phyloP scores from a whole-genome alignment of 768 basidiomycete genomes.

The Kwoniella europaea region DNA sequence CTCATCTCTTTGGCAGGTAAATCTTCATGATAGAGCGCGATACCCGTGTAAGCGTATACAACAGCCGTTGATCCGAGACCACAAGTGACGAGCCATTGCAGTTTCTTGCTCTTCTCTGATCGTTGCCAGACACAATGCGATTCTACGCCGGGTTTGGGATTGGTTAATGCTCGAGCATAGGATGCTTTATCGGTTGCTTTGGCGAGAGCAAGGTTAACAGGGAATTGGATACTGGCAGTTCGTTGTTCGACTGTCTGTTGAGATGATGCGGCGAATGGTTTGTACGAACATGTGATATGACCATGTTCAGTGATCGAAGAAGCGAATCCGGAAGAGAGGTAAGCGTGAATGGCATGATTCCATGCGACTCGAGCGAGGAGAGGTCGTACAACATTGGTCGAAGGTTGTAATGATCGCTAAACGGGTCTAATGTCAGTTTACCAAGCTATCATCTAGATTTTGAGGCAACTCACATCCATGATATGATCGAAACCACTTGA shows the following conservation, averaged over 20 bases:
- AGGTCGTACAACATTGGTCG: slow-evolving; percentile 36
- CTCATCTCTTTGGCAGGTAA: slow-evolving; percentile 39
- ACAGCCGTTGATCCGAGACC: slow-evolving; percentile 32
- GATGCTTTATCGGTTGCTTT: slow-evolving; percentile 28
- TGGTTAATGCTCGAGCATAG: slow-evolving; percentile 17
- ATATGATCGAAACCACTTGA: slow-evolving; percentile 44
- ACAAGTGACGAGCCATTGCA: slow-evolving; percentile 44
- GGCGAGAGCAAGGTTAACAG: slow-evolving; percentile 43
- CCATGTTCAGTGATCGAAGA: slow-evolving; percentile 31
- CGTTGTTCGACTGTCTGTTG: slow-evolving; percentile 33
- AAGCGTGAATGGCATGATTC: slow-evolving; percentile 54
- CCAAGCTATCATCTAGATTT: neutral
- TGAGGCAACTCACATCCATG: slow-evolving; percentile 47
- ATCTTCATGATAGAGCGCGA: slow-evolving; percentile 41
- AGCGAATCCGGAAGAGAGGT: slow-evolving; percentile 37
- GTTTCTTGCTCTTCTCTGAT: slow-evolving; percentile 38
- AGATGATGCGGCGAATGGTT: slow-evolving; percentile 32
- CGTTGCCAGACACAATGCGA: slow-evolving; percentile 36
- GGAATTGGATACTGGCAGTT: slow-evolving; percentile 37
- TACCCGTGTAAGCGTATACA: slow-evolving; percentile 49
- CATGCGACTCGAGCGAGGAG: slow-evolving; percentile 47
- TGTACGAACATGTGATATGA: slow-evolving; percentile 31
- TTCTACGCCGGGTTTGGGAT: neutral
- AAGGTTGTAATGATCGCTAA: slow-evolving; percentile 41
- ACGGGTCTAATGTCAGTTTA: neutral